phyloP scores from a whole-genome alignment of 2,329 filamentous ascomycete genomes.

The Polychaeton citri region DNA sequence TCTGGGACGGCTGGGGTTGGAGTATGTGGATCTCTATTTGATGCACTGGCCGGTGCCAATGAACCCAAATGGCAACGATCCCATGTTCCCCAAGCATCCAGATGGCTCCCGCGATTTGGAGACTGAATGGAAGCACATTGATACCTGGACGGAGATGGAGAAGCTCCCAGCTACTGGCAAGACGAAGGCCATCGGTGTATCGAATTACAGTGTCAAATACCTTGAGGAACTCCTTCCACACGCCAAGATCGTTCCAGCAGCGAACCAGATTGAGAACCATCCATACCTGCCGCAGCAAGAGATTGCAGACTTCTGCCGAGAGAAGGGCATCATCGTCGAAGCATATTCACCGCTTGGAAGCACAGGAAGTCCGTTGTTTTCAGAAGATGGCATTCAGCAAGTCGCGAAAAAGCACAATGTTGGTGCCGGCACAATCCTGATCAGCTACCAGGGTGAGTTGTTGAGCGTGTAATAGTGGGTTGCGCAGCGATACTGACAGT shows the following conservation, averaged over 20 bases:
- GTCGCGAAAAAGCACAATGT: slow-evolving; percentile 38
- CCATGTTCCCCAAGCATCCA: slow-evolving; percentile 59
- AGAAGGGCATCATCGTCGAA: slow-evolving; percentile 57
- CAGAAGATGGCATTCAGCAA: slow-evolving; percentile 33
- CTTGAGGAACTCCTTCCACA: slow-evolving; percentile 39
- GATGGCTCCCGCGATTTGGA: slow-evolving; percentile 66
- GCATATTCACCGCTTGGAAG: slow-evolving; percentile 47
- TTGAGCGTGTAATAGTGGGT: slow-evolving; percentile 1
- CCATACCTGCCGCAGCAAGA: slow-evolving; percentile 59
- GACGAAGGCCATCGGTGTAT: slow-evolving; percentile 36
- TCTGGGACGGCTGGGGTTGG: slow-evolving; percentile 58
- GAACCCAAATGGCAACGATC: slow-evolving; percentile 61
- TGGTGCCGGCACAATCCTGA: slow-evolving; percentile 42
- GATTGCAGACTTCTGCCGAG: slow-evolving; percentile 54
- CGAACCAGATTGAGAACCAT: slow-evolving; percentile 65
- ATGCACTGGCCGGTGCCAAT: slow-evolving; percentile 72
- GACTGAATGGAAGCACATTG: slow-evolving; percentile 53
- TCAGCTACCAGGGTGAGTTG: slow-evolving; percentile 58
- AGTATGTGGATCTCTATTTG: slow-evolving; percentile 70
- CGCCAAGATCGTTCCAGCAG: slow-evolving; percentile 51
- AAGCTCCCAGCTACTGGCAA: slow-evolving; percentile 38
- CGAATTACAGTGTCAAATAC: slow-evolving; percentile 36
- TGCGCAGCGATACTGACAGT: slow-evolving; percentile 2
- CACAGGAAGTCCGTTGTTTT: slow-evolving; percentile 35
- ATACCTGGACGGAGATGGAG: slow-evolving; percentile 70